phyloP scores from a whole-genome alignment of 1,284 basidiomycete genomes.

The Fomitiporia mediterranea region DNA sequence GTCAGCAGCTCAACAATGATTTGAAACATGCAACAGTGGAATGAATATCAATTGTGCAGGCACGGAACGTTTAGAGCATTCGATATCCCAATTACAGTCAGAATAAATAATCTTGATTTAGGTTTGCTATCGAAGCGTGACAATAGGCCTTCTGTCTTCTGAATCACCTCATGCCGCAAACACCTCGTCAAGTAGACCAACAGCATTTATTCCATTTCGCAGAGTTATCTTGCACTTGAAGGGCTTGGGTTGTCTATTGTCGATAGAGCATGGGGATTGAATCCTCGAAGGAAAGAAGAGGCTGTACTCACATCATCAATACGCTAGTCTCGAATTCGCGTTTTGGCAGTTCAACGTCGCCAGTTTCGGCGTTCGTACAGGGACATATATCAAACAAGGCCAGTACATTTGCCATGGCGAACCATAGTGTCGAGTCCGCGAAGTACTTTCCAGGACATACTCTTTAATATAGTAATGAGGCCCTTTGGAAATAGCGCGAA shows the following conservation, averaged over 20 bases:
- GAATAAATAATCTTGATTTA: too few relatives aligned
- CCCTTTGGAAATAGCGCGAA: background rate
- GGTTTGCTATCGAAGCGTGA: too few relatives aligned
- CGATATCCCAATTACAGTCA: too few relatives aligned
- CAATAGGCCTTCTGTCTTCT: too few relatives aligned
- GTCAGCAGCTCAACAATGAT: too few relatives aligned
- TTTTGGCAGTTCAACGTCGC: background rate
- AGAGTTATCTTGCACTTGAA: constrained; percentile 9
- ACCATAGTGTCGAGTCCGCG: constrained; percentile 13
- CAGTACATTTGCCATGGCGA: constrained; percentile 13
- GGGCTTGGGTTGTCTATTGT: background rate
- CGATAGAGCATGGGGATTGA: background rate
- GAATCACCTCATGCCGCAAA: too few relatives aligned
- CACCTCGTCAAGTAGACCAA: too few relatives aligned
- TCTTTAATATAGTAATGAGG: background rate
- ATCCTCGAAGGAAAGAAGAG: background rate
- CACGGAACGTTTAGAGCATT: too few relatives aligned
- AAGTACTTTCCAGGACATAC: constrained; percentile 17
- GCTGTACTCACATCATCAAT: background rate
- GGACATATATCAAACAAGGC: constrained; percentile 10
- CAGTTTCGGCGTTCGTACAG: background rate
- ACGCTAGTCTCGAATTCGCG: background rate
- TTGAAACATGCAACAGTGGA: too few relatives aligned
- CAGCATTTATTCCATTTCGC: constrained; percentile 4
- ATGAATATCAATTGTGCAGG: too few relatives aligned